Evolutionary conservation across 805 yeast genomes (phyloP).

Genomic region (Sugiyamaella boreocaroliniensis): DNA sequence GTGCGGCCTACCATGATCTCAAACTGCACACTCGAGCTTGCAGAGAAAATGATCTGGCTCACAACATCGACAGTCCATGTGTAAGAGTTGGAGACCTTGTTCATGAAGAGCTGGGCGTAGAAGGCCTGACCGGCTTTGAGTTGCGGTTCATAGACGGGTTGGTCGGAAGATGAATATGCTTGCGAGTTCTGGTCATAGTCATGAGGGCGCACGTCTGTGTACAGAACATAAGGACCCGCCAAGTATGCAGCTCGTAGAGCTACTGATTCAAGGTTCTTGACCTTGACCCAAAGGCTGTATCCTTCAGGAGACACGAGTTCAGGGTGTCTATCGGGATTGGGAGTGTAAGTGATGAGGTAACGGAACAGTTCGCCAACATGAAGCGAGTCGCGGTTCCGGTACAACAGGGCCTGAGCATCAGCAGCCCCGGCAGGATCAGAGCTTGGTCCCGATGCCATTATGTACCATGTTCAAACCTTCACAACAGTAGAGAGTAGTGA

Average conservation of each 20-base stretch:
- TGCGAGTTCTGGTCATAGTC: conserved; percentile 51
- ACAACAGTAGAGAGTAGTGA: too few species aligned
- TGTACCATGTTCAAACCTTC: not conserved
- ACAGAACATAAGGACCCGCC: conserved; percentile 83
- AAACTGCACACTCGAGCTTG: conserved; percentile 61
- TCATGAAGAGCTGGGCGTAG: conserved; percentile 47
- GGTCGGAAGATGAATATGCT: conserved; percentile 32
- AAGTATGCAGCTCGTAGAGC: conserved; percentile 76
- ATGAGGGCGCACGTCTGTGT: conserved; percentile 69
- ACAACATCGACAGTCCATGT: conserved; percentile 76
- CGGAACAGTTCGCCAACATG: conserved; percentile 58
- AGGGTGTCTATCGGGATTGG: conserved; percentile 20
- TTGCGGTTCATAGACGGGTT: conserved; percentile 41
- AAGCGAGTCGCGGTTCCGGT: conserved; percentile 27
- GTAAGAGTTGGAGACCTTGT: conserved; percentile 36
- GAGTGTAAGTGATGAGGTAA: conserved; percentile 47
- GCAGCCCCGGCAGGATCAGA: not conserved
- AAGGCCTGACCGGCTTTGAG: conserved; percentile 69
- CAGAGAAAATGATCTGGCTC: conserved; percentile 70
- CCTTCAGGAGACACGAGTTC: conserved; percentile 4
- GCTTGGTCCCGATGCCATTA: not conserved
- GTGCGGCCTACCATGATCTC: conserved; percentile 47
- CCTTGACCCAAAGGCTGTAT: conserved; percentile 33
- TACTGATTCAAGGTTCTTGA: conserved; percentile 65
- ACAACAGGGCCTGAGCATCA: not conserved